Conservation (phyloP, 148 eudicot genomes). For the Heliamphora exappendiculata region DNA sequence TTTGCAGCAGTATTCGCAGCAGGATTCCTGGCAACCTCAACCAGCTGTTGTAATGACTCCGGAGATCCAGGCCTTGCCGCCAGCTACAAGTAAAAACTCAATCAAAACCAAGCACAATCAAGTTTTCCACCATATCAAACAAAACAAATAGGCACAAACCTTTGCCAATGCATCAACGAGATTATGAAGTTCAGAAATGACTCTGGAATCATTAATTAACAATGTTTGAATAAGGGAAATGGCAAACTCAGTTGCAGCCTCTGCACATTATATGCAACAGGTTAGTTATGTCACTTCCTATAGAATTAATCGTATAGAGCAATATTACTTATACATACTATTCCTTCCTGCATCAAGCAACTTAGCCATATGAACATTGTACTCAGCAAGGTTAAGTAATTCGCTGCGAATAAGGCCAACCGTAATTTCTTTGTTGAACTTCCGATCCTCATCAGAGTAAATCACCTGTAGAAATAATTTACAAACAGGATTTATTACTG, state of each 20-base stretch:
- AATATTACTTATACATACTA: conserved; percentile 47
- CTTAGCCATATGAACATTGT: conserved; percentile 87
- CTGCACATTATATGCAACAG: conserved; percentile 37
- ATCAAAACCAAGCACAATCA: conserved; percentile 5
- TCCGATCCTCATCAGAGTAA: conserved; percentile 88
- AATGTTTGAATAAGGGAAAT: conserved; percentile 66
- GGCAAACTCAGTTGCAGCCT: conserved; percentile 82
- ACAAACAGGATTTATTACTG: neutral
- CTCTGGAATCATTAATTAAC: conserved; percentile 58
- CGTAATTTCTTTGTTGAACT: conserved; percentile 84
- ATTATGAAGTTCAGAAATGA: conserved; percentile 73
- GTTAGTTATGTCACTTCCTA: conserved; percentile 12
- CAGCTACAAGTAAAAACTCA: conserved; percentile 36
- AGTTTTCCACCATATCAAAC: neutral
- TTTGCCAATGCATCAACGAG: conserved; percentile 74
- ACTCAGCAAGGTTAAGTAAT: conserved; percentile 76
- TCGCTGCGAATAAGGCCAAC: conserved; percentile 79
- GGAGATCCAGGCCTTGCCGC: conserved; percentile 94
- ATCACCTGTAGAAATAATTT: conserved; percentile 44
- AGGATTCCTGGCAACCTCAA: conserved; percentile 85
- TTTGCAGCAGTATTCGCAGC: conserved; percentile 61
- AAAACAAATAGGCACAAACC: conserved; percentile 34
- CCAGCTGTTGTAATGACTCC: conserved; percentile 76
- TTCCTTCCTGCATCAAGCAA: conserved; percentile 89
- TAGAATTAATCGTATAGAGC: neutral